Evolutionary conservation across 805 yeast genomes (phyloP), one percentile per base, ranked within the genome.

Genomic region (Yamadazyma kitorensis): DNA sequence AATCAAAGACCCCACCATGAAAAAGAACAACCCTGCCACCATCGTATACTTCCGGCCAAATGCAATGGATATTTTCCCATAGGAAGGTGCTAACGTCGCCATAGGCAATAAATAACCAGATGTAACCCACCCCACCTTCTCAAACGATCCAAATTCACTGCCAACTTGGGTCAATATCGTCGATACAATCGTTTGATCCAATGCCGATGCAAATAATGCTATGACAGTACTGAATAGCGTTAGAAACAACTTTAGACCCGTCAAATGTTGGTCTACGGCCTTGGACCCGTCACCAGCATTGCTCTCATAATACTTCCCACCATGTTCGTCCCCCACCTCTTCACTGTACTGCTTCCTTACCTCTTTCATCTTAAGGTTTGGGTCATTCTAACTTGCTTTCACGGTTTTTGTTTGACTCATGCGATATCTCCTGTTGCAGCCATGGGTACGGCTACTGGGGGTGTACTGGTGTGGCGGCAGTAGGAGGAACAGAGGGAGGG

Each of bases 1-100:
- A 5, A 81, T 56, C 34, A 80, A 59, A 0, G 86, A 78, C 1
- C 89, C 89, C 4, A 71, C 54, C 48, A 77, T 79, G 49, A 82
- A 81, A 2, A 82, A 45, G 1, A 69, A 44, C 3, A 81, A 57
- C 1, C 81, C 74, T 2, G 54, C 52, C 6, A 76, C 43, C 45
- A 78, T 47, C 5, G 76, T 58, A 34, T 64, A 55, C 45, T 76
- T 76, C 30, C 85, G 63, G 6, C 85, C 86, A 49, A 74, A 67
- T 0, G 76, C 70, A 23, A 77, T 70, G 8, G 81, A 67, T 1
- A 78, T 33, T 26, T 72, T 68, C 11, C 84, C 84, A 69, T 80
- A 79, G n/a, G 74, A 51, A 11, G 78, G 73, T 2, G 76, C 64
- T 18, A 76, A 55, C 17, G 71, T 61, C 1, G 80, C 76, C 61